A percentile compares a stretch with the other conserved stretches of the same genome.
Evolutionary conservation across 495 filamentous ascomycete species (phyloP).

Genomic region (Penicillium herquei): DNA sequence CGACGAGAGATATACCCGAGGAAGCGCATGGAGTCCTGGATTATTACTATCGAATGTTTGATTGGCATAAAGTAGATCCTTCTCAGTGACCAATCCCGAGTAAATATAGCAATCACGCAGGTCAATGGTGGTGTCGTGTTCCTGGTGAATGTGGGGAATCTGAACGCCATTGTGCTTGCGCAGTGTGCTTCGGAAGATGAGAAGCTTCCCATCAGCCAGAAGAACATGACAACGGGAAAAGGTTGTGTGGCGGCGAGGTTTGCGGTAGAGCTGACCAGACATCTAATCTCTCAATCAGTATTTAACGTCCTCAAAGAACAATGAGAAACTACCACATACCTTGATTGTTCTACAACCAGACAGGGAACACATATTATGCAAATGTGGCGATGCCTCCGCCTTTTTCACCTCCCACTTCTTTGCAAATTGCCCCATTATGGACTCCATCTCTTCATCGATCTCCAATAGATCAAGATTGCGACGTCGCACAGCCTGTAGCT

Average conservation of each 20-base stretch:
- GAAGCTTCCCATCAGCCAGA: conserved; percentile 60
- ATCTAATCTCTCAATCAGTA: conserved; percentile 34
- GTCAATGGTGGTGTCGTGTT: conserved; percentile 56
- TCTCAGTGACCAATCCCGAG: conserved; percentile 64
- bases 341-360: conserved; percentile 65
- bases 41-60: conserved; percentile 67
- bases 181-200: conserved; percentile 63
- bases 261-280: conserved; percentile 65
- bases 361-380: conserved; percentile 71
- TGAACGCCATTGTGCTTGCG: conserved; percentile 56
- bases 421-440: conserved; percentile 65
- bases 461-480: conserved; percentile 62
- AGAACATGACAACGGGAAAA: conserved; percentile 64
- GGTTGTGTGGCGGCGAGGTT: conserved; percentile 61
- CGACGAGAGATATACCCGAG: conserved; percentile 59
- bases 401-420: conserved; percentile 72
- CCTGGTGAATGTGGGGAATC: conserved; percentile 62
- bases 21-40: conserved; percentile 63
- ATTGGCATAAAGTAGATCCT: conserved; percentile 67
- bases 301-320: not conserved
- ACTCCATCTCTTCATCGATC: conserved; percentile 71
- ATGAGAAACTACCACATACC: conserved; percentile 29
- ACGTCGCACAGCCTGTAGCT: conserved; percentile 55
- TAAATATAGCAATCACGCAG: conserved; percentile 73
- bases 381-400: conserved; percentile 59